Evolutionary conservation across 805 yeast species (phyloP), one percentile per base, ranked within the genome.

Genomic region (Nakazawaea ambrosiae): DNA sequence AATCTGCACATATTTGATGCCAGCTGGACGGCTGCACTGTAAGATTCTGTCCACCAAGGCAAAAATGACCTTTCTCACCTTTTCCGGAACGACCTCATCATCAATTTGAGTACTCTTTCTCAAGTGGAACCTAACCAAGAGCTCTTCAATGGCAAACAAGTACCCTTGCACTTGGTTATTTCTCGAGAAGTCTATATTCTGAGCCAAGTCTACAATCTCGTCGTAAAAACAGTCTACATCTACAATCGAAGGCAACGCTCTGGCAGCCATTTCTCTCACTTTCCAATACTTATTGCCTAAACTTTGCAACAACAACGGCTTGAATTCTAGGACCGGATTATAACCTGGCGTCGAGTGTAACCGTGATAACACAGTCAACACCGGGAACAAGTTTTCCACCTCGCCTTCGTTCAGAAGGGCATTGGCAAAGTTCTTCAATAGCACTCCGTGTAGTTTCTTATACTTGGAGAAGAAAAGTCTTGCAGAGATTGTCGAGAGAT

Each of bases 221-320:
- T 46, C 45, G 2, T 48, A 40, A 2, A 58, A 48, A 7, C 59
- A 52, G 1, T 57, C 61, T 1, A 50, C 46, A 7, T 60, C 43
- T 11, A 73, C 53, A 33, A 81, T 55, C 0, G 79, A 59, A 0
- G 81, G 73, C 2, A 85, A 49, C 4, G 87, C 73, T 50, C 78
- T 68, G 0, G 96, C 85, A 0, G 95, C 83, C 74, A 85, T 73
- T 51, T 89, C 96, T 44, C 98, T 70, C 7, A 92, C 70, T 49
- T 87, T 87, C 96, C 96, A 90, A 39, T 68, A 63, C 30, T 57
- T 57, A 42, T 75, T 72, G 1, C 62, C 61, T 22, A 89, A 58
- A 44, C 81, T 68, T 15, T 49, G 36, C 19, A 63, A 46, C 12
- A 85, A 58, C 16, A 71, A 54, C 0, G 68, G 67, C 33, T 64